phyloP scores from a whole-genome alignment of 371 early-diverging fungal species.

The Chytridium lagenaria region DNA sequence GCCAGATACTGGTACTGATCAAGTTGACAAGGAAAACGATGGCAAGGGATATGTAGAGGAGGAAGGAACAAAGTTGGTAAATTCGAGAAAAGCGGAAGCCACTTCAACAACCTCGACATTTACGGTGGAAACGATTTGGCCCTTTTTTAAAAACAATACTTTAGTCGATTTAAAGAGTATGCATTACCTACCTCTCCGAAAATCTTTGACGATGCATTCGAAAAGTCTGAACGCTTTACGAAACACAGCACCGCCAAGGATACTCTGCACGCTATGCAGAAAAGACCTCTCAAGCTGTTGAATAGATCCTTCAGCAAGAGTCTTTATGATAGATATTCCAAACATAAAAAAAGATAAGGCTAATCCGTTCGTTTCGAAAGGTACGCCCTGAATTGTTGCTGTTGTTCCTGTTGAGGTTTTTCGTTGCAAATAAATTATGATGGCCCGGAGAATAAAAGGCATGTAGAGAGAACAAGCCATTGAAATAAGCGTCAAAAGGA shows the following conservation, averaged over 20 bases:
- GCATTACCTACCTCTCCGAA: slow-evolving; percentile 13
- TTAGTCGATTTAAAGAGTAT: no score
- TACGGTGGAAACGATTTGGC: slow-evolving; percentile 6
- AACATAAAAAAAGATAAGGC: slow-evolving; percentile 30
- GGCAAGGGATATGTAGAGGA: slow-evolving; percentile 14
- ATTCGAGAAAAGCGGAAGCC: neutral
- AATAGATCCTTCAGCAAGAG: neutral
- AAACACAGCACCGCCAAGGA: slow-evolving; percentile 33
- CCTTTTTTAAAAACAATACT: neutral
- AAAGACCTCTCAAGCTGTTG: slow-evolving; percentile 17
- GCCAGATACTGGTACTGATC: slow-evolving; percentile 25
- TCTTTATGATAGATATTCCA: slow-evolving; percentile 11
- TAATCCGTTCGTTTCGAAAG: slow-evolving; percentile 18
- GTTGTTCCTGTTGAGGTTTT: no score
- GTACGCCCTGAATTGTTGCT: neutral
- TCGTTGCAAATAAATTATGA: slow-evolving; percentile 7
- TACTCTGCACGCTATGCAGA: slow-evolving; percentile 26
- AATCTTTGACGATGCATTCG: neutral
- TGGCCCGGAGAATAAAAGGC: slow-evolving; percentile 35
- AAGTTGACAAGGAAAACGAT: slow-evolving; percentile 17
- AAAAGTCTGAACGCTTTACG: slow-evolving; percentile 27
- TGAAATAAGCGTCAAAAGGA: neutral
- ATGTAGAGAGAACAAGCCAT: slow-evolving; percentile 25
- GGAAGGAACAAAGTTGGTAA: neutral
- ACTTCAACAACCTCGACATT: slow-evolving; percentile 7